A percentile compares a stretch with the other conserved stretches of the same genome.
Evolutionary conservation across 352 stramenopile species (phyloP).

Genomic region (Globisporangium polare): DNA sequence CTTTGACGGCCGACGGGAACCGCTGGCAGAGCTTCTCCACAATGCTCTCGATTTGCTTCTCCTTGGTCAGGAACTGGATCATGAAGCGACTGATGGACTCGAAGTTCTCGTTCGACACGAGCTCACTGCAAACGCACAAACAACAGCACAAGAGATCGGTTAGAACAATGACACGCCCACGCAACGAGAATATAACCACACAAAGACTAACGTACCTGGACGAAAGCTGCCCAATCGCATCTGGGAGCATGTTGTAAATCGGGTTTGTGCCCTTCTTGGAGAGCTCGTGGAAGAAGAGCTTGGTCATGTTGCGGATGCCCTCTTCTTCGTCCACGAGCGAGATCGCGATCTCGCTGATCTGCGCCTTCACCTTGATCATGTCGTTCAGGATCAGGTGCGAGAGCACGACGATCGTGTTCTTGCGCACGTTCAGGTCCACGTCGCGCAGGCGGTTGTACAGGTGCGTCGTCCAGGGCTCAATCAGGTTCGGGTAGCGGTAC

Average conservation of each 20-base stretch:
- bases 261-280: conserved; percentile 96
- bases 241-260: conserved; percentile 99
- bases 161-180: not conserved
- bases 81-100: conserved; percentile 95
- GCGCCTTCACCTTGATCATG: conserved; percentile 99
- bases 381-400: conserved; percentile 99
- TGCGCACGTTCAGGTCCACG: conserved; percentile 87
- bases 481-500: conserved; percentile 97
- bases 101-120: conserved; percentile 90
- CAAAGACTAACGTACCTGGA: conserved; percentile 34
- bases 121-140: conserved; percentile 26
- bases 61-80: conserved; percentile 97
- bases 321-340: conserved; percentile 93
- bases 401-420: conserved; percentile 97
- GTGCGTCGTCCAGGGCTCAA: conserved; percentile 97
- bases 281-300: conserved; percentile 96
- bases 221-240: conserved; percentile 94
- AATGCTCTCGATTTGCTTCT: conserved; percentile 87
- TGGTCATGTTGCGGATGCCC: conserved; percentile 91
- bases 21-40: conserved; percentile 93
- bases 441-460: conserved; percentile 95
- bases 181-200: not conserved
- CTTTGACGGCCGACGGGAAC: conserved; percentile 81
- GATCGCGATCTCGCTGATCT: conserved; percentile 94
- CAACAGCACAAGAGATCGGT: conserved; percentile 2